Conservation (phyloP, 2,329 filamentous ascomycete species). For the Anisogramma anomala region DNA sequence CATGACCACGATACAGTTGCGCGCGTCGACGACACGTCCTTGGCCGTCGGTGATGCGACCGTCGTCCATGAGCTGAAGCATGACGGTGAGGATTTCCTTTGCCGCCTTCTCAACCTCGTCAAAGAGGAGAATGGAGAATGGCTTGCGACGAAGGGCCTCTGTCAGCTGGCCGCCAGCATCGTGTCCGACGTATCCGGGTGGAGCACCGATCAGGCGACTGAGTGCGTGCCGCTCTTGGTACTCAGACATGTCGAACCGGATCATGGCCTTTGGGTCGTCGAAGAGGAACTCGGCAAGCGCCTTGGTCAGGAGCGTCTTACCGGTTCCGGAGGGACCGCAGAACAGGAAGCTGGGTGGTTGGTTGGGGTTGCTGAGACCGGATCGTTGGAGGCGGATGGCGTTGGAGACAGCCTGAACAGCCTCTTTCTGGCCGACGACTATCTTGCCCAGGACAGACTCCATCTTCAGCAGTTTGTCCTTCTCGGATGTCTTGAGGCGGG, state of each 20-base stretch:
- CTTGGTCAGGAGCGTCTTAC: constrained; percentile 95
- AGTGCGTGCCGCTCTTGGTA: constrained; percentile 96
- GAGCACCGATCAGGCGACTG: constrained; percentile 94
- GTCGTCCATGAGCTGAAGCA: constrained; percentile 99
- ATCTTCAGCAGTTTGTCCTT: constrained; percentile 98
- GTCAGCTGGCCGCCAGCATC: constrained; percentile 93
- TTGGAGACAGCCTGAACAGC: constrained; percentile 90
- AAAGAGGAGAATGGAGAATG: constrained; percentile 95
- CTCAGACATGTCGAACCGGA: constrained; percentile 98
- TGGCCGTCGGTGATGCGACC: constrained; percentile 97
- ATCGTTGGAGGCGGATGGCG: constrained; percentile 87
- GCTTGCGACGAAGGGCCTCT: constrained; percentile 82
- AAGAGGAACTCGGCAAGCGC: constrained; percentile 96
- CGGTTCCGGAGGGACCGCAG: constrained; percentile 95
- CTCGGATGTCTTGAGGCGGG: constrained; percentile 83
- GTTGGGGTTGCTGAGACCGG: constrained; percentile 89
- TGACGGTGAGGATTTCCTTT: constrained; percentile 91
- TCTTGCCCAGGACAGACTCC: constrained; percentile 72
- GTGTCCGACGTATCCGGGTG: constrained; percentile 92
- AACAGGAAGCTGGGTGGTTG: constrained; percentile 97
- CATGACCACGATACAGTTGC: constrained; percentile 99
- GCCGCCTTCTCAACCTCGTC: constrained; percentile 98
- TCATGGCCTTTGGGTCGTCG: constrained; percentile 95
- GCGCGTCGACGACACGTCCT: constrained; percentile 85
- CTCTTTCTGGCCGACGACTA: constrained; percentile 90